Evolutionary conservation across 116 monocot genomes (phyloP).

Genomic region (Dioscorea cayenensis): DNA sequence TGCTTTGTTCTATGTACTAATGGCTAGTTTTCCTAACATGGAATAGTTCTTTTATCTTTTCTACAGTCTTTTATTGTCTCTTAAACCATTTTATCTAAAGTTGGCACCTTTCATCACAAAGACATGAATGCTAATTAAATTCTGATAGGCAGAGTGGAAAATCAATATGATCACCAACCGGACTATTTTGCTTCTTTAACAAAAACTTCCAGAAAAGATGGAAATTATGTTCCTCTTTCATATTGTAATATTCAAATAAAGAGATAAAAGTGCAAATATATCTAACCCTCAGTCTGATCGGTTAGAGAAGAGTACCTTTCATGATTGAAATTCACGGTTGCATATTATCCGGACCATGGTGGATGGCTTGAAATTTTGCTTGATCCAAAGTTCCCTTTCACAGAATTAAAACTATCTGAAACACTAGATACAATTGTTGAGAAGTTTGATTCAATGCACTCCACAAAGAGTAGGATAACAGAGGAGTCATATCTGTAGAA

Average conservation of each 20-base stretch:
- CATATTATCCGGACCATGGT: slow-evolving; percentile 24
- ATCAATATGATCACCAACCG: not conserved
- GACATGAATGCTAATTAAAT: not conserved
- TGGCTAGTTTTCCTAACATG: no score
- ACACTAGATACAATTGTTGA: slow-evolving; percentile 49
- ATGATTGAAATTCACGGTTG: slow-evolving; percentile 14
- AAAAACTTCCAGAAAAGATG: not conserved
- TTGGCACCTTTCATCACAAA: not conserved
- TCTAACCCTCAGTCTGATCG: no score
- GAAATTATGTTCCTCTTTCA: no score
- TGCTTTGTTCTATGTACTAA: no score
- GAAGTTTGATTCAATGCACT: slow-evolving; percentile 37
- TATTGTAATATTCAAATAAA: not conserved
- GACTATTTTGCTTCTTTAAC: not conserved
- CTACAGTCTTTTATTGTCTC: no score
- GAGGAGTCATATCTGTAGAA: slow-evolving; percentile 75
- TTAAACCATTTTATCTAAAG: not conserved
- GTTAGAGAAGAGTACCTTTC: slow-evolving; percentile 18
- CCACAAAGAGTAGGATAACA: slow-evolving; percentile 79
- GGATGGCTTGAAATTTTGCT: slow-evolving; percentile 55
- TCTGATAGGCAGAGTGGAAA: not conserved
- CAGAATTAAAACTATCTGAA: slow-evolving; percentile 47
- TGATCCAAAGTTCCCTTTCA: slow-evolving; percentile 32
- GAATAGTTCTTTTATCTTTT: no score
- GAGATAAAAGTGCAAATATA: not conserved